Base-by-base conservation (phyloP, 371 early-diverging fungal species). In the Neoconidiobolus thromboides region DNA sequence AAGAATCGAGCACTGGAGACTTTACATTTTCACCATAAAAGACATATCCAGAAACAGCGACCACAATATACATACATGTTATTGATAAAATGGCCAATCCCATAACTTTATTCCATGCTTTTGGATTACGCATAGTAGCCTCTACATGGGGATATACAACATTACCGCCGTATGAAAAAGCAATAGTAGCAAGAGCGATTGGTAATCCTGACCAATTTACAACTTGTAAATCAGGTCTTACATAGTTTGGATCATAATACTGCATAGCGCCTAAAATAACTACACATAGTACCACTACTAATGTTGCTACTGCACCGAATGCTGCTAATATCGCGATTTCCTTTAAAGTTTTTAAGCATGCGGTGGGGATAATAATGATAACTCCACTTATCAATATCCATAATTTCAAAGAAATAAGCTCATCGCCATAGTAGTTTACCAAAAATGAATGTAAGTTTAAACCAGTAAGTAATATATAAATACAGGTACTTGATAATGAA, bases 141-240 rank as follows among this genome's bases (percentile, higher is more conserved):
- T 93, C 90, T 38, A 91, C 79, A 60, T 90, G 86, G 46, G 89
- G 85, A 58, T 80, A 87, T 42, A 86, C 76, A 14, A 85, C 76
- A 63, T 86, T 87, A 44, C 87, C 88, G 44, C 88, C 86, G 60
- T 83, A 87, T 62, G 77, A 76, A 62, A 85, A 85, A 60, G 79
- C 80, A 43, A 86, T 80, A 5, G 81, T 81, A 43, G 75, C 72
- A 1, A 81, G 62, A 0, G 81, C 75, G 7, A 76, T 67, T 2
- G 81, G 81, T 49, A 81, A 71, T 59, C 77, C 74, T 15, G 71
- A 61, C 69, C 74, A 75, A 44, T 76, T 74, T 42, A 71, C 77
- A 49, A 63, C 39, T 47, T 41, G 2, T 12, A 10, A 6, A 2
- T 15, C 5, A 36, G 48, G 46, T 12, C 12, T 3, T 69, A 59